Evolutionary conservation across 2,329 filamentous ascomycete species (phyloP).

Genomic region (Myriosclerotinia duriaeana): DNA sequence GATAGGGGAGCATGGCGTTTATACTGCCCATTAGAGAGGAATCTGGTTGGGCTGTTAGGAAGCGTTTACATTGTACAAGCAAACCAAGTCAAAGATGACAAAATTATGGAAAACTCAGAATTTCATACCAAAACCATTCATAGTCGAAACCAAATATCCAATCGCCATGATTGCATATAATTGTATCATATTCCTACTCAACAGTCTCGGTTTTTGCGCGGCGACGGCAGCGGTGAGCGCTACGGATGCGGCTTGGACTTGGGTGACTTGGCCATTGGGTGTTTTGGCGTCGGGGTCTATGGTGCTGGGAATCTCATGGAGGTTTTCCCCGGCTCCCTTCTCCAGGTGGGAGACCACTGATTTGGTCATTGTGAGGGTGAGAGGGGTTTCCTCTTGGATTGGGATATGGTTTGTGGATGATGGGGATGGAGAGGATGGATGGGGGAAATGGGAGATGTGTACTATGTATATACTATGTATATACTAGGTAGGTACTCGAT

Average conservation of each 20-base stretch:
- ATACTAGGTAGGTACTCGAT: too few species aligned
- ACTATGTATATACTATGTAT: not conserved
- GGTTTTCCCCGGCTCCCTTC: not conserved
- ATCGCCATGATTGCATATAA: slow-evolving; percentile 45
- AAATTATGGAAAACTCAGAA: too few species aligned
- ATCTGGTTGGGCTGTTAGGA: not conserved
- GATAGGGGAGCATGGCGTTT: slow-evolving; percentile 48
- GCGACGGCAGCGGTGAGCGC: slow-evolving; percentile 40
- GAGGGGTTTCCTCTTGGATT: not conserved
- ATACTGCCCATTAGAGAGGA: slow-evolving; percentile 49
- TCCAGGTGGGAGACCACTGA: not conserved
- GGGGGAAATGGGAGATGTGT: not conserved
- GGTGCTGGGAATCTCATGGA: not conserved
- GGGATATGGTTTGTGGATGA: too few species aligned
- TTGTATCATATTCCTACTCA: slow-evolving; percentile 48
- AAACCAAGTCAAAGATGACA: not conserved
- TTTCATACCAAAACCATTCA: slow-evolving; percentile 51
- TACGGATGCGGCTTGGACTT: slow-evolving; percentile 43
- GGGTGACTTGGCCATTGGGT: slow-evolving; percentile 9
- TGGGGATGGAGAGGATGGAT: not conserved
- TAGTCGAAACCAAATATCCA: slow-evolving; percentile 49
- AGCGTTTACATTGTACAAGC: too few species aligned
- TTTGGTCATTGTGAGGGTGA: not conserved
- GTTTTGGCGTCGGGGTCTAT: not conserved
- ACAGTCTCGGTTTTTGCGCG: slow-evolving; percentile 40